Evolutionary conservation across 2,329 filamentous ascomycete species (phyloP).

Genomic region (Alternaria consortialis): DNA sequence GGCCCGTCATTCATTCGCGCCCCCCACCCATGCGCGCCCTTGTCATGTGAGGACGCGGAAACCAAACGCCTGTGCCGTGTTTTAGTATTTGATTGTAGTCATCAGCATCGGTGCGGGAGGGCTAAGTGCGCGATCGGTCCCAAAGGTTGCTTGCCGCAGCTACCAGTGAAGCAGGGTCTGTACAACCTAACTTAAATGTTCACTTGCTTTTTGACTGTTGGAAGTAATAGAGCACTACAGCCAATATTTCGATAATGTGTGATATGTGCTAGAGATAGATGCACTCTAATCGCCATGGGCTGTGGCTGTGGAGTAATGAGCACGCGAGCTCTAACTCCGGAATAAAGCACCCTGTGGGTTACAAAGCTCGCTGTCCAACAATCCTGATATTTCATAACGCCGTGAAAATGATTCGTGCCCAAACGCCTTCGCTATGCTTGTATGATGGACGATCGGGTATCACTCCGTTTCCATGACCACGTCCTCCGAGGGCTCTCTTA

Average conservation of each 20-base stretch:
- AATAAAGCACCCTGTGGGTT: neutral
- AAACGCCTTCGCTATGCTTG: slow-evolving; percentile 51
- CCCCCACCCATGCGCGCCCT: slow-evolving; percentile 23
- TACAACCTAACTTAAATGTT: neutral
- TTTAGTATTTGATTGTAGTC: slow-evolving; percentile 19
- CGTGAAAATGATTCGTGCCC: slow-evolving; percentile 20
- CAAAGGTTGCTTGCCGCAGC: neutral
- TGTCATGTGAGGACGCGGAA: slow-evolving; percentile 23
- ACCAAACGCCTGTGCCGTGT: slow-evolving; percentile 13
- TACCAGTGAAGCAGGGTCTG: neutral
- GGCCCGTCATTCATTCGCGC: slow-evolving; percentile 33
- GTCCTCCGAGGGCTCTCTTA: slow-evolving; percentile 32
- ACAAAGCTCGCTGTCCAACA: neutral
- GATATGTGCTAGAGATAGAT: neutral
- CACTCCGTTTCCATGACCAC: slow-evolving; percentile 39
- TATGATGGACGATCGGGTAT: slow-evolving; percentile 19
- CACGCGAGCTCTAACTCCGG: neutral
- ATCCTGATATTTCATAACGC: slow-evolving; percentile 12
- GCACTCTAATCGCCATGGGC: neutral
- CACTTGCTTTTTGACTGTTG: neutral
- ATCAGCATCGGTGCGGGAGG: slow-evolving; percentile 10
- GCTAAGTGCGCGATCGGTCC: neutral
- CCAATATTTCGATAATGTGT: neutral
- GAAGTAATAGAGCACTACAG: neutral
- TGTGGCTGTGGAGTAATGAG: neutral